Conservation (phyloP, 805 yeast species). For the Blastobotrys muscicola region DNA sequence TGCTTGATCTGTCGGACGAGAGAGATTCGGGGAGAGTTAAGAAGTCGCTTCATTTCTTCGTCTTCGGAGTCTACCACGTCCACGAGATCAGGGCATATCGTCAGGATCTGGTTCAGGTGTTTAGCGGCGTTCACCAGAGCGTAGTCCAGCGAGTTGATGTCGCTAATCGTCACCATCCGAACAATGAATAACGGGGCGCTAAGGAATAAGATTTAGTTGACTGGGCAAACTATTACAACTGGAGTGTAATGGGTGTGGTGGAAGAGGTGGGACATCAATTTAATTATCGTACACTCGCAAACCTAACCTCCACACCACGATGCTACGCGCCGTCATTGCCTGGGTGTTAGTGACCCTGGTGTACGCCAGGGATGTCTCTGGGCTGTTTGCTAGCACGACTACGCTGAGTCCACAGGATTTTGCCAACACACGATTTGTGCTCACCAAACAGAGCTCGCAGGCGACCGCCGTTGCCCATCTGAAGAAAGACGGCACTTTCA, state of each 20-base stretch:
- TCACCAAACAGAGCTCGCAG: neutral
- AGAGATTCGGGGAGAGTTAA: slow-evolving; percentile 45
- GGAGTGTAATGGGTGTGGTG: neutral
- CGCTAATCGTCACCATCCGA: slow-evolving; percentile 2
- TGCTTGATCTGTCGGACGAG: slow-evolving; percentile 54
- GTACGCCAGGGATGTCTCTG: no score
- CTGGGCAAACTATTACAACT: neutral
- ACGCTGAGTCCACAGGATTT: neutral
- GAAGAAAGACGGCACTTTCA: slow-evolving; percentile 15
- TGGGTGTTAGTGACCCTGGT: no score
- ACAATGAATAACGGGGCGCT: neutral
- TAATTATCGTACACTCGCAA: neutral
- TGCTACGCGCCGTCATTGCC: no score
- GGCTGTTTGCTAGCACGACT: no score
- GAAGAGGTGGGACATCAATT: neutral
- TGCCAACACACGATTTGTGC: neutral
- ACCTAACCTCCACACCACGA: no score
- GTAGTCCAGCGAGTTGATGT: slow-evolving; percentile 36
- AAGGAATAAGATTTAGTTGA: no score
- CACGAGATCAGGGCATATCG: slow-evolving; percentile 45
- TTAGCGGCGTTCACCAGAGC: slow-evolving; percentile 45
- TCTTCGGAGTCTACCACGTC: slow-evolving; percentile 31
- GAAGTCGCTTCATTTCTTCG: slow-evolving; percentile 32
- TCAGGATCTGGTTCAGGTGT: slow-evolving; percentile 40
- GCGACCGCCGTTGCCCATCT: slow-evolving; percentile 1